Evolutionary conservation across 306 rosid species (phyloP).

Genomic region (Boehmeria nivea): DNA sequence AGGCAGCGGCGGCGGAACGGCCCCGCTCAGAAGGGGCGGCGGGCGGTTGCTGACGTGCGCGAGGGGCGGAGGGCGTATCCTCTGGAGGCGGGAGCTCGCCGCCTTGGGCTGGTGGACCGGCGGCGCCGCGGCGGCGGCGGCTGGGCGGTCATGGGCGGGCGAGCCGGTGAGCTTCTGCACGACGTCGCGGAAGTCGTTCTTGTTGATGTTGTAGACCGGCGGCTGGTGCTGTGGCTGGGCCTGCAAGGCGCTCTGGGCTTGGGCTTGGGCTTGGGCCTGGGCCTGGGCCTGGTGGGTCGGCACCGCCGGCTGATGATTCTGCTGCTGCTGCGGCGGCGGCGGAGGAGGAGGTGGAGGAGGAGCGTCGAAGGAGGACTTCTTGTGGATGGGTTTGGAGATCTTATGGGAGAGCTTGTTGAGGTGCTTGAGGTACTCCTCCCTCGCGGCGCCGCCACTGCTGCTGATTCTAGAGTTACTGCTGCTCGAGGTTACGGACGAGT

Average conservation of each 20-base stretch:
- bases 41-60: slow-evolving; percentile 66
- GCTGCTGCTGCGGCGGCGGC: slow-evolving; percentile 23
- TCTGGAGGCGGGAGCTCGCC: slow-evolving; percentile 80
- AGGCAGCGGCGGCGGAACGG: slow-evolving; percentile 20
- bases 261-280: slow-evolving; percentile 12
- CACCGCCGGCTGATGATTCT: not conserved
- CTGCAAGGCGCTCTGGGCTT: slow-evolving; percentile 11
- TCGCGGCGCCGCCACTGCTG: slow-evolving; percentile 17
- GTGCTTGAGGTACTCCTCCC: slow-evolving; percentile 65
- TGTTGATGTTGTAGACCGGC: slow-evolving; percentile 95
- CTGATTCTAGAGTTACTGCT: not conserved
- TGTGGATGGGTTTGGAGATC: slow-evolving; percentile 66
- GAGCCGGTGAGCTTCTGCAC: slow-evolving; percentile 98
- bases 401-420: slow-evolving; percentile 91
- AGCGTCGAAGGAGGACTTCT: slow-evolving; percentile 43
- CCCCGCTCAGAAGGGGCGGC: slow-evolving; percentile 34
- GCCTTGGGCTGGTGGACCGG: slow-evolving; percentile 79
- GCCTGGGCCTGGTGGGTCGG: no score
- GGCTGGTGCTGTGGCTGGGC: slow-evolving; percentile 69
- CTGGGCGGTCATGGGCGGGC: slow-evolving; percentile 62
- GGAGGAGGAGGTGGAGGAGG: not conserved
- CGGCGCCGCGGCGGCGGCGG: slow-evolving; percentile 35
- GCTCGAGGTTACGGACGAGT: no score
- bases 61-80: slow-evolving; percentile 93
- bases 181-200: slow-evolving; percentile 86